These are phyloP conservation scores for Saccharomycopsis sp. DNA, from an alignment of 805 yeast genomes.

Conservation along the genomic window DNA sequence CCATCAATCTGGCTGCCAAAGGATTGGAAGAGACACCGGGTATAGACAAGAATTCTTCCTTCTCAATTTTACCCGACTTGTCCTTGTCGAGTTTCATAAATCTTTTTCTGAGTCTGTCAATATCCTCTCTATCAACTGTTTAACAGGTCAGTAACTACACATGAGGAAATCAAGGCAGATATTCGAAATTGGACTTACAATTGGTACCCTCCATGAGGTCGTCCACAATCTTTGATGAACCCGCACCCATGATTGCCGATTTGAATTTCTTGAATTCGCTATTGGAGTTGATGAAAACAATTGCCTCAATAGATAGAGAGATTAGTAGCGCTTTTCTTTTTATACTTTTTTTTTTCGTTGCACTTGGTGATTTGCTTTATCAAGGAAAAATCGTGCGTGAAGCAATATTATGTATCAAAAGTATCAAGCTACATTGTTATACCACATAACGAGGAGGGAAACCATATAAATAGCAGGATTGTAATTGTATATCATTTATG, in stretches of 20 bases:
- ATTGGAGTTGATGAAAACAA: too few relatives aligned
- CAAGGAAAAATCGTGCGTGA: too few relatives aligned
- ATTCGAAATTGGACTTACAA: conserved; percentile 36
- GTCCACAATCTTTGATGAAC: conserved; percentile 54
- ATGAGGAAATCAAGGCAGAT: not conserved
- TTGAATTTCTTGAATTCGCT: not conserved
- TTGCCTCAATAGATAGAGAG: too few relatives aligned
- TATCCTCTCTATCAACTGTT: conserved; percentile 78
- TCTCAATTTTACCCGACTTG: conserved; percentile 85
- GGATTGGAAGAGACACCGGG: conserved; percentile 93
- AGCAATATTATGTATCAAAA: too few relatives aligned
- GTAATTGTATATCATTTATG: not conserved
- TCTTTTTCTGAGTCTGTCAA: conserved; percentile 81
- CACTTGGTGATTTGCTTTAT: not conserved
- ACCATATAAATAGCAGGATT: not conserved
- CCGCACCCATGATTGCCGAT: conserved; percentile 42
- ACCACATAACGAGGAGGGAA: not conserved
- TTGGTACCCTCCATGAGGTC: conserved; percentile 73
- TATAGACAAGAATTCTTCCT: conserved; percentile 79
- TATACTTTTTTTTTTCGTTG: not conserved
- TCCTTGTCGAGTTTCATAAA: conserved; percentile 94
- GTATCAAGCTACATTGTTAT: not conserved
- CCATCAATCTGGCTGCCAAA: conserved; percentile 80
- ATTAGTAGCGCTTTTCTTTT: not conserved
- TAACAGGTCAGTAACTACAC: not conserved